Evolutionary conservation across 2,329 filamentous ascomycete species (phyloP).

Genomic region (Knufia fluminis): DNA sequence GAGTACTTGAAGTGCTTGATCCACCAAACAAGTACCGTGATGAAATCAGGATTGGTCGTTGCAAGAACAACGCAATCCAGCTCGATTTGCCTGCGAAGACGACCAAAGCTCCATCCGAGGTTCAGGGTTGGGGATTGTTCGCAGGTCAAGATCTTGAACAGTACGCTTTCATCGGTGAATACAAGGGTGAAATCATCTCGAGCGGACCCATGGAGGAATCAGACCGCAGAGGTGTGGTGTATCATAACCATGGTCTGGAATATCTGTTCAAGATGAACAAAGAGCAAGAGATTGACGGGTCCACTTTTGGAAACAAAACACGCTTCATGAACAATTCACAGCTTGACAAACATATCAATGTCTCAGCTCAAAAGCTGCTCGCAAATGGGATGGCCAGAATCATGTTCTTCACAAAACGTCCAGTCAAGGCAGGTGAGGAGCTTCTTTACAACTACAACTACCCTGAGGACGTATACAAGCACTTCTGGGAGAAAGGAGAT

Average conservation of each 20-base stretch:
- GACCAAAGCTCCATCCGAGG: constrained; percentile 58
- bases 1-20: constrained; percentile 59
- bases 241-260: constrained; percentile 30
- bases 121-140: constrained; percentile 62
- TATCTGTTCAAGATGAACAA: constrained; percentile 47
- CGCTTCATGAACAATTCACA: constrained; percentile 75
- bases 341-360: constrained; percentile 45
- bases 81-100: constrained; percentile 57
- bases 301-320: constrained; percentile 68
- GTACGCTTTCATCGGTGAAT: constrained; percentile 71
- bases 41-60: constrained; percentile 48
- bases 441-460: constrained; percentile 74
- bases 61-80: constrained; percentile 65
- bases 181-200: constrained; percentile 67
- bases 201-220: constrained; percentile 48
- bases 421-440: constrained; percentile 64
- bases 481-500: constrained; percentile 24
- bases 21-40: constrained; percentile 56
- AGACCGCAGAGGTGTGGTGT: constrained; percentile 53
- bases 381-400: constrained; percentile 71
- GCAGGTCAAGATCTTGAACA: constrained; percentile 56
- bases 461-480: constrained; percentile 15
- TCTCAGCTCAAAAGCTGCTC: constrained; percentile 58
- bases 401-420: constrained; percentile 58
- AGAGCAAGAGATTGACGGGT: constrained; percentile 56